A percentile compares a stretch with the other conserved stretches of the same genome.
phyloP scores from a whole-genome alignment of 2,329 filamentous ascomycete genomes.

The Colletotrichum tamarilloi region DNA sequence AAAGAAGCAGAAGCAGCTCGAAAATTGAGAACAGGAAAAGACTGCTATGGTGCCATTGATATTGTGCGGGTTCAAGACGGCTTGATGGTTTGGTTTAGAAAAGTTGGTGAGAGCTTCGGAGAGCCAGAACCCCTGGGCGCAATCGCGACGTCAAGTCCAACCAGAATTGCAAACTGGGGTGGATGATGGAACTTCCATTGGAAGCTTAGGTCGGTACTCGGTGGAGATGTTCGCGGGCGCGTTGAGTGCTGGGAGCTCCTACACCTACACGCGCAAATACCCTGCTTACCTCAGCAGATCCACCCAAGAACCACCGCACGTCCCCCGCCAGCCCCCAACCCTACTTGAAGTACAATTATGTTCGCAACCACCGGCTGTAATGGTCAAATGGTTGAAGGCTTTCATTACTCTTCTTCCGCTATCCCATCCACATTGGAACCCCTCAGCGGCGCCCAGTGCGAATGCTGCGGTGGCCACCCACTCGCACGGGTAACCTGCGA shows the following conservation, averaged over 20 bases:
- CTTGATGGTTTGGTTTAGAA: background rate
- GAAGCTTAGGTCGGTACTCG: constrained; percentile 6
- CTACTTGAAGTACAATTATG: background rate
- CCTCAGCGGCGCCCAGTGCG: constrained; percentile 72
- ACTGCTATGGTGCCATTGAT: background rate
- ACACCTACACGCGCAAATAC: background rate
- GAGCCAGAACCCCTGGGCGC: background rate
- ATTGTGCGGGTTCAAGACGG: background rate
- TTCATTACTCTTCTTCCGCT: constrained; percentile 61
- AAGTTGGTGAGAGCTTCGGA: background rate
- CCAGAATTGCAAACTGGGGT: background rate
- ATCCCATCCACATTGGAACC: constrained; percentile 68
- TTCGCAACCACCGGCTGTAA: constrained; percentile 61
- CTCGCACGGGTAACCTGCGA: constrained; percentile 77
- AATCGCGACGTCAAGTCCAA: background rate
- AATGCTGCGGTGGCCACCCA: constrained; percentile 74
- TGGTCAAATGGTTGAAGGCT: constrained; percentile 70
- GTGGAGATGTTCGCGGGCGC: background rate
- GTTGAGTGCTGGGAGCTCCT: background rate
- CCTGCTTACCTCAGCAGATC: background rate
- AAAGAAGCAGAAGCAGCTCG: background rate
- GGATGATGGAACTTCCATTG: background rate
- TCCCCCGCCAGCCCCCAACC: background rate
- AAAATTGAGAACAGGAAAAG: background rate
- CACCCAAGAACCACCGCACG: background rate